Percentiles rank a stretch among this genome's conserved stretches.
phyloP scores from a whole-genome alignment of 2,329 filamentous ascomycete genomes.

The Cordyceps cicadae region DNA sequence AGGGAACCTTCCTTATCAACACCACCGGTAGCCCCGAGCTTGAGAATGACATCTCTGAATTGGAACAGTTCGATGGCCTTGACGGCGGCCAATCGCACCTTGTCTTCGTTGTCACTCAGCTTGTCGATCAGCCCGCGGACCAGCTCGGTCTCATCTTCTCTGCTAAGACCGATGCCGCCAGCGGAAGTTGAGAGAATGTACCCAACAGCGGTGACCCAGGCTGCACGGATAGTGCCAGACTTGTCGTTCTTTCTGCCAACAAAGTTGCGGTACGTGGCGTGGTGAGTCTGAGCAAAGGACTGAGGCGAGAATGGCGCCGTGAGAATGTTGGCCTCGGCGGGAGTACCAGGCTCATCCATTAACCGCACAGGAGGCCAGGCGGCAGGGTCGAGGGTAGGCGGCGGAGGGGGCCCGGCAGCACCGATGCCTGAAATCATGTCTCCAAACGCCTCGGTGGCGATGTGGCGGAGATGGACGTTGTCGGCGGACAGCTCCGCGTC shows the following conservation, averaged over 20 bases:
- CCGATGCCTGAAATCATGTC: conserved; percentile 93
- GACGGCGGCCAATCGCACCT: conserved; percentile 82
- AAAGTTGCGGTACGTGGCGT: conserved; percentile 73
- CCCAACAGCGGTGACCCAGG: conserved; percentile 77
- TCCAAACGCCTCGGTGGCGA: conserved; percentile 89
- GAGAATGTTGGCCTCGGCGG: conserved; percentile 52
- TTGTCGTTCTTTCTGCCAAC: conserved; percentile 82
- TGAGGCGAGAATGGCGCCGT: conserved; percentile 79
- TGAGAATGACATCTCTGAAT: conserved; percentile 72
- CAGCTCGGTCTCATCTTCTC: conserved; percentile 70
- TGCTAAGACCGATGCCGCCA: conserved; percentile 78
- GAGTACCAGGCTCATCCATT: conserved; percentile 42
- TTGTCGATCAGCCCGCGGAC: conserved; percentile 70
- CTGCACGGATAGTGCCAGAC: conserved; percentile 68
- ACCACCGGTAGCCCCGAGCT: conserved; percentile 68
- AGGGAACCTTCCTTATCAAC: conserved; percentile 70
- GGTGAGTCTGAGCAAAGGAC: conserved; percentile 79
- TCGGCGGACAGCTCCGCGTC: conserved; percentile 89
- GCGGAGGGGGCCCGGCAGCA: conserved; percentile 73
- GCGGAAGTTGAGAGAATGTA: conserved; percentile 86
- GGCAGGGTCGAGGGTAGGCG: conserved; percentile 65
- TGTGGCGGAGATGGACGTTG: conserved; percentile 72
- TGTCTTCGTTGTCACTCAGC: conserved; percentile 82
- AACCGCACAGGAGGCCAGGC: conserved; percentile 73
- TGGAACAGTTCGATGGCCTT: conserved; percentile 73